phyloP scores from a whole-genome alignment of 768 basidiomycete genomes.

The Leccinum subgranulosum region DNA sequence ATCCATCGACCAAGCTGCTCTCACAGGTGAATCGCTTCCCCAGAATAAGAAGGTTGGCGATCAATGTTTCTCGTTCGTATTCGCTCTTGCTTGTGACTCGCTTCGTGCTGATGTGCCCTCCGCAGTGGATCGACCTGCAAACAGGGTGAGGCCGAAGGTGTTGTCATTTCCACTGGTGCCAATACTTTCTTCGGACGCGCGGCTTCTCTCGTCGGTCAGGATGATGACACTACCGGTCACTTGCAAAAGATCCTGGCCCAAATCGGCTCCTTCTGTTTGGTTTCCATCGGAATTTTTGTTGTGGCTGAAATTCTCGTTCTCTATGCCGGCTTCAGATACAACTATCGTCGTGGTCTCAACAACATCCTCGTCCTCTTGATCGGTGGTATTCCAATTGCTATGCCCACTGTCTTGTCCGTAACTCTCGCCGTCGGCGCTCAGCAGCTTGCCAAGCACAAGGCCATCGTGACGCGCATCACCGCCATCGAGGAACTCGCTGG shows the following conservation, averaged over 20 bases:
- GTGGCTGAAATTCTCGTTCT: slow-evolving; percentile 91
- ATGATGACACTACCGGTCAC: slow-evolving; percentile 97
- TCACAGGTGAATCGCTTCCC: slow-evolving; percentile 96
- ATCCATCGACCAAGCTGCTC: slow-evolving; percentile 96
- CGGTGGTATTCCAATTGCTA: slow-evolving; percentile 99
- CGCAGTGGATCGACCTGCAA: slow-evolving; percentile 93
- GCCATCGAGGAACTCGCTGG: slow-evolving; percentile 98
- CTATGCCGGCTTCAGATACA: slow-evolving; percentile 88
- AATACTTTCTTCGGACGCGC: slow-evolving; percentile 99
- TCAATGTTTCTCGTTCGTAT: slow-evolving; percentile 94
- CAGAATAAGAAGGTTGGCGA: slow-evolving; percentile 89
- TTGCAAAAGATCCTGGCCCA: slow-evolving; percentile 98
- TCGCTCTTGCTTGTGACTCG: neutral
- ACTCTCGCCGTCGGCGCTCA: slow-evolving; percentile 98
- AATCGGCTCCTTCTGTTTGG: slow-evolving; percentile 96
- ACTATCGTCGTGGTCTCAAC: slow-evolving; percentile 92
- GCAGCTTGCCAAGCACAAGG: slow-evolving; percentile 99
- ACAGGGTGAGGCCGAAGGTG: slow-evolving; percentile 98
- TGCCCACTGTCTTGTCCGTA: slow-evolving; percentile 98
- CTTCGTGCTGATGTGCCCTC: neutral
- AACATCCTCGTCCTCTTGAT: slow-evolving; percentile 98
- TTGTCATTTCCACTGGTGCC: slow-evolving; percentile 96
- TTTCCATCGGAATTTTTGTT: slow-evolving; percentile 95
- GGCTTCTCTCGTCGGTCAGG: slow-evolving; percentile 94
- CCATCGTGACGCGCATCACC: slow-evolving; percentile 98